A percentile compares a stretch with the other conserved stretches of the same genome.
Evolutionary conservation across 495 filamentous ascomycete genomes (phyloP).

Genomic region (Jackrogersella multiformis): DNA sequence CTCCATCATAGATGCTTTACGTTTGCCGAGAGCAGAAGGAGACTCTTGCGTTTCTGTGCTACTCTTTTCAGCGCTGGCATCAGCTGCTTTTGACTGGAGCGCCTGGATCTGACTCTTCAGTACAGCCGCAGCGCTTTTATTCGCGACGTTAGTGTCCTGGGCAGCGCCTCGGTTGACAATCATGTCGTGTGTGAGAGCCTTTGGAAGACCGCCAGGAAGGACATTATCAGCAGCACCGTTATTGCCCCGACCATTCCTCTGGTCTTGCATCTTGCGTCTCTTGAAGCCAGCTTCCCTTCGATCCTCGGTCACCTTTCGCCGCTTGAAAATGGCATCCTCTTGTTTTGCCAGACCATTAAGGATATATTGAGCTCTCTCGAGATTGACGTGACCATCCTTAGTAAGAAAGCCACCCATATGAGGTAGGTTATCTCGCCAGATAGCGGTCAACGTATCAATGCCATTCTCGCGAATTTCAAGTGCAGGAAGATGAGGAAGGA

Average conservation of each 20-base stretch:
- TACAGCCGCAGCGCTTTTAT: conserved; percentile 92
- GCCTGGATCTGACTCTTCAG: conserved; percentile 81
- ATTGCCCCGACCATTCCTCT: conserved; percentile 59
- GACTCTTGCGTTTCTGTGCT: conserved; percentile 40
- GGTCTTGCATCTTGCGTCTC: conserved; percentile 75
- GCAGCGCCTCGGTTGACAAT: conserved; percentile 80
- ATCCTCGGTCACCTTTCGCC: conserved; percentile 83
- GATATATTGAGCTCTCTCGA: conserved; percentile 87
- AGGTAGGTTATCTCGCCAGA: conserved; percentile 94
- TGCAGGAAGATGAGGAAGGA: conserved; percentile 94
- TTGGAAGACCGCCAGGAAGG: conserved; percentile 55
- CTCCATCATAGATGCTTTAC: conserved; percentile 68
- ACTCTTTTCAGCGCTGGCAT: conserved; percentile 30
- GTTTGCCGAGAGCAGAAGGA: conserved; percentile 60
- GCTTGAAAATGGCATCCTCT: conserved; percentile 91
- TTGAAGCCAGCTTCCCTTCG: conserved; percentile 79
- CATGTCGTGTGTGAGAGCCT: conserved; percentile 83
- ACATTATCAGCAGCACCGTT: conserved; percentile 38
- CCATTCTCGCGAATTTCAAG: conserved; percentile 97
- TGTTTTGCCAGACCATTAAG: conserved; percentile 90
- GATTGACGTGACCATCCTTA: conserved; percentile 89
- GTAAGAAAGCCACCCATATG: conserved; percentile 95
- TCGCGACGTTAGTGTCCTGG: conserved; percentile 81
- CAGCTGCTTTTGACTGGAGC: conserved; percentile 50
- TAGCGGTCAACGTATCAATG: conserved; percentile 93